These are phyloP conservation scores for Neonectria magnoliae DNA, from an alignment of 2,329 filamentous ascomycete species.

Conservation along the genomic window DNA sequence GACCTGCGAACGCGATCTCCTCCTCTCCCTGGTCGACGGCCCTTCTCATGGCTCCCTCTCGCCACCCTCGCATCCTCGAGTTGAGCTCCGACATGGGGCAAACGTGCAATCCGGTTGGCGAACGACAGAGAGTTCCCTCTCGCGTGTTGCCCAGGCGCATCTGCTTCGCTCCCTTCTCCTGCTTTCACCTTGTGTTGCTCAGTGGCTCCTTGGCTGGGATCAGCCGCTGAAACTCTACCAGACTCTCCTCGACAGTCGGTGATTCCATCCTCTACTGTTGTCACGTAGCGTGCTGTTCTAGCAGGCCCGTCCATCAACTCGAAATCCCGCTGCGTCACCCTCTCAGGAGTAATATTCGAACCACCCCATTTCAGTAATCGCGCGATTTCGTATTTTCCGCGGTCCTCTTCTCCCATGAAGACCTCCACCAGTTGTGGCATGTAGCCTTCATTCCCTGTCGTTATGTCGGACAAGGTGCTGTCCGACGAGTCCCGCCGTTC, in stretches of 20 bases:
- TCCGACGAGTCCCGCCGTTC: constrained; percentile 69
- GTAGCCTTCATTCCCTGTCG: constrained; percentile 68
- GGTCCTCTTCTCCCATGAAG: constrained; percentile 82
- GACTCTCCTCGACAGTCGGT: constrained; percentile 9
- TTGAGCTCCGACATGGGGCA: not conserved
- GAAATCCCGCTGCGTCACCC: not conserved
- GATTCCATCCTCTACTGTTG: not conserved
- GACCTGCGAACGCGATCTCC: not conserved
- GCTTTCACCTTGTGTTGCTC: not conserved
- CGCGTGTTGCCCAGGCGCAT: not conserved
- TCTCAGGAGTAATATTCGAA: not conserved
- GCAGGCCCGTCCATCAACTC: constrained; percentile 12
- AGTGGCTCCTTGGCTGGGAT: not conserved
- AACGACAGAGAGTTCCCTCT: constrained; percentile 26
- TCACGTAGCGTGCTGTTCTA: constrained; percentile 19
- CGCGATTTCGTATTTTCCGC: constrained; percentile 76
- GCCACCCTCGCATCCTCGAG: not conserved
- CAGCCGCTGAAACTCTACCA: constrained; percentile 9
- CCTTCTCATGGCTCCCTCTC: constrained; percentile 1
- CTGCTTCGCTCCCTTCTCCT: not conserved
- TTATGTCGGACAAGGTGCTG: constrained; percentile 68
- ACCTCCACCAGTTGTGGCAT: constrained; percentile 76
- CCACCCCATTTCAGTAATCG: constrained; percentile 43
- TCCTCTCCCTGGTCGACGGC: not conserved
- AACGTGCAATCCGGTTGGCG: constrained; percentile 31